A percentile compares a stretch with the other conserved stretches of the same genome.
These are phyloP conservation scores for Jaapia argillacea DNA, from an alignment of 768 basidiomycete genomes.

Conservation along the genomic window DNA sequence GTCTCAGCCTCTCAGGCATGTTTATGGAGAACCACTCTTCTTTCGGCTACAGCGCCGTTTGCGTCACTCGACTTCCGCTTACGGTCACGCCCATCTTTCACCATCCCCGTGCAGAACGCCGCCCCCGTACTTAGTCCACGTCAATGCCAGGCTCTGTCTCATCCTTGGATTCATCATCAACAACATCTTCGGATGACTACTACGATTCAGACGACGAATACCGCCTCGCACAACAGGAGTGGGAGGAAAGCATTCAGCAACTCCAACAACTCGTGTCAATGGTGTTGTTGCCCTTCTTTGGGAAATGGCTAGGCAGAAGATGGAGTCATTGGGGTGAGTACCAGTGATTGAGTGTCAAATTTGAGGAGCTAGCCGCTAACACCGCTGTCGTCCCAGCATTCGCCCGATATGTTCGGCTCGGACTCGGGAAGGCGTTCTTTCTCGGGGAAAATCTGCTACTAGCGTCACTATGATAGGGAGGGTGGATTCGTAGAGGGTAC, in stretches of 20 bases:
- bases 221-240: slow-evolving; percentile 67
- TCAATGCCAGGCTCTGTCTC: slow-evolving; percentile 53
- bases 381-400: slow-evolving; percentile 38
- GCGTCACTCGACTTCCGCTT: not conserved
- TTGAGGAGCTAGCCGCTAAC: not conserved
- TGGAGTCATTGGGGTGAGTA: slow-evolving; percentile 80
- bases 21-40: not conserved
- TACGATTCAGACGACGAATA: slow-evolving; percentile 61
- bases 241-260: slow-evolving; percentile 86
- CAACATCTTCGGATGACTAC: slow-evolving; percentile 34
- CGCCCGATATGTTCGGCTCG: slow-evolving; percentile 58
- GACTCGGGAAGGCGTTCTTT: slow-evolving; percentile 56
- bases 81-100: slow-evolving; percentile 2
- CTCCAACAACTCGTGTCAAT: slow-evolving; percentile 72
- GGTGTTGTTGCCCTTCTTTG: slow-evolving; percentile 76
- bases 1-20: not conserved
- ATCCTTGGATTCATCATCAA: slow-evolving; percentile 50
- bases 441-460: slow-evolving; percentile 20
- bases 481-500: no score
- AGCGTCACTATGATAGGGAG: no score
- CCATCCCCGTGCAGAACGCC: not conserved
- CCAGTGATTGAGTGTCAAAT: not conserved
- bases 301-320: slow-evolving; percentile 80
- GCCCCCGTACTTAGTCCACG: slow-evolving; percentile 3
- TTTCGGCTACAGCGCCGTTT: not conserved